These are phyloP conservation scores for Starmerella asiatica DNA, from an alignment of 805 yeast genomes.

Conservation along the genomic window DNA sequence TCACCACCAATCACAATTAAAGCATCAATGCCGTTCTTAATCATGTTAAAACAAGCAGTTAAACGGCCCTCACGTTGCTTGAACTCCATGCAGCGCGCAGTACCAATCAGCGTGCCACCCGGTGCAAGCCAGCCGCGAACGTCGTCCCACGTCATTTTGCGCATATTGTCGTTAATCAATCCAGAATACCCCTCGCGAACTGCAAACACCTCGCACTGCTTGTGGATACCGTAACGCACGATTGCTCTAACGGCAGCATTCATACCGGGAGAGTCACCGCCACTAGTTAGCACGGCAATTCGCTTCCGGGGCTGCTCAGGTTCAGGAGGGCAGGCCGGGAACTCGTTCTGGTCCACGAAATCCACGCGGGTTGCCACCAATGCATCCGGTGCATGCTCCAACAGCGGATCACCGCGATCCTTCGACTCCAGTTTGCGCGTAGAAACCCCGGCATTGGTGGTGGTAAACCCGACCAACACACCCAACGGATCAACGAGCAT, in stretches of 20 bases:
- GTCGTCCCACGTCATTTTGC: slow-evolving; percentile 79
- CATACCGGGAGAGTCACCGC: slow-evolving; percentile 99
- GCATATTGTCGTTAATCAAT: slow-evolving; percentile 54
- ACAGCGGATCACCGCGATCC: background rate
- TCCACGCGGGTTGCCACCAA: slow-evolving; percentile 6
- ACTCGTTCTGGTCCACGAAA: slow-evolving; percentile 8
- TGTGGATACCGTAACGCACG: slow-evolving; percentile 77
- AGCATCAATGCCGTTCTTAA: slow-evolving; percentile 82
- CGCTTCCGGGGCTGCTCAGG: slow-evolving; percentile 29
- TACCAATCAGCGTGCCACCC: slow-evolving; percentile 94
- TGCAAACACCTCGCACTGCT: slow-evolving; percentile 82
- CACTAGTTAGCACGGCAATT: slow-evolving; percentile 94
- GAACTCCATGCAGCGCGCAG: slow-evolving; percentile 84
- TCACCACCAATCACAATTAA: slow-evolving; percentile 97
- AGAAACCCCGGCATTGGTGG: slow-evolving; percentile 8
- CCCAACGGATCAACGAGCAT: slow-evolving; percentile 79
- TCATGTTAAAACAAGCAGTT: slow-evolving; percentile 69
- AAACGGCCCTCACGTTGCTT: slow-evolving; percentile 76
- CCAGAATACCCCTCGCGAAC: slow-evolving; percentile 94
- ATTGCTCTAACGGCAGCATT: slow-evolving; percentile 92
- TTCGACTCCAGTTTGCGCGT: slow-evolving; percentile 9
- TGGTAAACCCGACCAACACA: slow-evolving; percentile 62
- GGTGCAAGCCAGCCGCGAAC: slow-evolving; percentile 85
- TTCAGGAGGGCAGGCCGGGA: slow-evolving; percentile 14
- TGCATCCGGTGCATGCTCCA: background rate